These are phyloP conservation scores for Leccinum arenicola DNA, from an alignment of 768 basidiomycete species.

Conservation along the genomic window DNA sequence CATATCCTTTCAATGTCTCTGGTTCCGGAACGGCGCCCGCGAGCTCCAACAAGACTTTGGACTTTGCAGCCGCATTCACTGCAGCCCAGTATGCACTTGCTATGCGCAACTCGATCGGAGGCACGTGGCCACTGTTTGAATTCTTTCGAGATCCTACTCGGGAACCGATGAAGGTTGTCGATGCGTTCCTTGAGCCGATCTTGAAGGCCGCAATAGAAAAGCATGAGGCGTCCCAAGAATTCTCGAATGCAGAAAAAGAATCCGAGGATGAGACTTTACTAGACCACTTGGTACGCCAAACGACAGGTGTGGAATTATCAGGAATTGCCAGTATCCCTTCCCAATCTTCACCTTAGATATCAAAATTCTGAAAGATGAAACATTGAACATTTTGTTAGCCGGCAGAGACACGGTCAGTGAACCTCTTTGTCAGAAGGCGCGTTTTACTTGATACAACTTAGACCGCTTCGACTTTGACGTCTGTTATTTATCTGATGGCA, in stretches of 20 bases:
- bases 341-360: slow-evolving; percentile 14
- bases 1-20: slow-evolving; percentile 35
- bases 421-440: background rate
- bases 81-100: slow-evolving; percentile 32
- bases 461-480: slow-evolving; percentile 46
- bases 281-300: slow-evolving; percentile 38
- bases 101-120: slow-evolving; percentile 29
- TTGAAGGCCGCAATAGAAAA: slow-evolving; percentile 35
- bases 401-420: slow-evolving; percentile 42
- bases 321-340: background rate
- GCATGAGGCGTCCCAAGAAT: slow-evolving; percentile 6
- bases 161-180: slow-evolving; percentile 37
- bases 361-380: slow-evolving; percentile 39
- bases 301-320: slow-evolving; percentile 30
- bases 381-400: slow-evolving; percentile 43
- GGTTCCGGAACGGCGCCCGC: slow-evolving; percentile 3
- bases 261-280: slow-evolving; percentile 39
- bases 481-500: slow-evolving; percentile 44
- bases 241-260: slow-evolving; percentile 4
- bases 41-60: slow-evolving; percentile 14
- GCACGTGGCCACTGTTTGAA: slow-evolving; percentile 42
- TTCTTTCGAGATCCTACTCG: slow-evolving; percentile 31
- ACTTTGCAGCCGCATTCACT: slow-evolving; percentile 35
- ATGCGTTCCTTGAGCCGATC: slow-evolving; percentile 40
- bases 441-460: slow-evolving; percentile 13